Conservation (phyloP, 2,329 filamentous ascomycete genomes). For the Nectriaceae sp. region DNA sequence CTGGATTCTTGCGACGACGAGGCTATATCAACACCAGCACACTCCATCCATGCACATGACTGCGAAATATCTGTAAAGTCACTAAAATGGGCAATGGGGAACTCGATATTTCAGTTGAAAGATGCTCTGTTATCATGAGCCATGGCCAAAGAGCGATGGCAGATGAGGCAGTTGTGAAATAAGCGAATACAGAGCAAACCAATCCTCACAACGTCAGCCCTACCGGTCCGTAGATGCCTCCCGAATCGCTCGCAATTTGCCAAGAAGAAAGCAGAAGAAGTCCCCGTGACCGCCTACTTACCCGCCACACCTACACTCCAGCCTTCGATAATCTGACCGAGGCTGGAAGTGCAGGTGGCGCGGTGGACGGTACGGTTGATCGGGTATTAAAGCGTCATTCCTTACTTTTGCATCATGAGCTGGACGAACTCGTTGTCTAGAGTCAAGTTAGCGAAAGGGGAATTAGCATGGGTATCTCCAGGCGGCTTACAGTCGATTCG, state of each 20-base stretch:
- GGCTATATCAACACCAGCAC: too few species aligned
- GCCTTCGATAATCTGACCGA: constrained; percentile 7
- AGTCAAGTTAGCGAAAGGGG: too few species aligned
- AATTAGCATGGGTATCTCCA: neutral
- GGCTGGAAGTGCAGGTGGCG: constrained; percentile 16
- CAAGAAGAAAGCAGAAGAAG: constrained; percentile 29
- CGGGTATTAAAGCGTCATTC: constrained; percentile 28
- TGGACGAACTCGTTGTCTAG: constrained; percentile 90
- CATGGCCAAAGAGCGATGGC: neutral
- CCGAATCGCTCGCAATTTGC: constrained; percentile 34
- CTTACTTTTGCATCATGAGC: constrained; percentile 93
- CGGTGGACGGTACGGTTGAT: constrained; percentile 19
- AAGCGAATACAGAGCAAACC: constrained; percentile 28
- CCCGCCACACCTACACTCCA: constrained; percentile 19
- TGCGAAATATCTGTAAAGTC: too few species aligned
- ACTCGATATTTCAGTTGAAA: too few species aligned
- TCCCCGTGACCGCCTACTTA: constrained; percentile 18
- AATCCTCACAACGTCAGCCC: constrained; percentile 28
- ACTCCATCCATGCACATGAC: too few species aligned
- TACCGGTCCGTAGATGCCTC: constrained; percentile 27
- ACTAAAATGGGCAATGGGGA: too few species aligned
- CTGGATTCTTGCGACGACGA: too few species aligned
- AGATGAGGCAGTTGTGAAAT: constrained; percentile 9
- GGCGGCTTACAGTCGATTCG: constrained; percentile 76
- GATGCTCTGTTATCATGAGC: neutral